Base-by-base conservation (phyloP, 139 green algal genomes). In the Chlamydomonas asymmetrica region DNA sequence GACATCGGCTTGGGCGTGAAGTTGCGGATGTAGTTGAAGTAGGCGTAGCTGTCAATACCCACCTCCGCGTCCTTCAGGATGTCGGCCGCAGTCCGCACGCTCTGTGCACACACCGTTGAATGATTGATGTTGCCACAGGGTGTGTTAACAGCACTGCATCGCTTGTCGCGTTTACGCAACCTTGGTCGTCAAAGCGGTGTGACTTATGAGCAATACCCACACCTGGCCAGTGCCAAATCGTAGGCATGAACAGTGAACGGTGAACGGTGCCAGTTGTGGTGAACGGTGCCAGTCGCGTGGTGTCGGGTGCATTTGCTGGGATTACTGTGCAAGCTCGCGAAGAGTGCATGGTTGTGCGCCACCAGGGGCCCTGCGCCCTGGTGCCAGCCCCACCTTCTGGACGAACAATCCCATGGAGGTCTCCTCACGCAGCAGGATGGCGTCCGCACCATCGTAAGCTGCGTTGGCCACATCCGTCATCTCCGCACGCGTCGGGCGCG, bases 391-490 rank as follows among this genome's bases (percentile, higher is more conserved):
- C 57, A 45, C 71, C 3, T 70, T 65, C 62, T 76, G 62, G 32
- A 77, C 68, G 37, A 78, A 82, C 1, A 34, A 45, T 38, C 85
- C 85, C 3, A 41, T 54, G 4, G 82, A 69, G 1, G 85, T 90
- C 79, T 90, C 85, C 39, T 70, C 74, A 43, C 75, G 71, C 27
- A 92, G 82, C 73, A 92, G 68, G n/a, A 92, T 74, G n/a, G 70
- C 80, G 57, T 90, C 84, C 5, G 78, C 78, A 29, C 85, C 85
- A 59, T 92, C 87, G 50, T 91, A 87, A 71, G 87, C 90, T 3
- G 91, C 88, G 70, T 96, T 96, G 40, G 91, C 91, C 16, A 94
- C 85, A 63, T 95, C 91, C 0, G 91, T 95, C 10, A 93, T 89
- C 78, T 95, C 91, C 0, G 91, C 89, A n/a, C 91, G 84, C 16